Percentiles rank a stretch among this genome's conserved stretches.
These are phyloP conservation scores for Malus asiatica DNA, from an alignment of 306 rosid genomes.

Conservation along the genomic window DNA sequence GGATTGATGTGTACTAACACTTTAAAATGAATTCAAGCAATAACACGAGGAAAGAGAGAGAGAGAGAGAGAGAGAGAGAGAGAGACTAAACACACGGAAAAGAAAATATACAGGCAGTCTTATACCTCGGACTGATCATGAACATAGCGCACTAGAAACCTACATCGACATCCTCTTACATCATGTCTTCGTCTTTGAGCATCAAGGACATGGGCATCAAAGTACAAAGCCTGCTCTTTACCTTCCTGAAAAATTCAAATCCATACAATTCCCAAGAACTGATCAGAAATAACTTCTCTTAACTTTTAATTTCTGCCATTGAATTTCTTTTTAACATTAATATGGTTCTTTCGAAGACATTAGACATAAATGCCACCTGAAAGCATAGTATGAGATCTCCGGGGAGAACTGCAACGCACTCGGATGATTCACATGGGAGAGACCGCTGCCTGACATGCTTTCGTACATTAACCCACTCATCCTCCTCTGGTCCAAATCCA, in stretches of 20 bases:
- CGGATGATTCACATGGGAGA: slow-evolving; percentile 95
- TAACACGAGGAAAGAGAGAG: neutral
- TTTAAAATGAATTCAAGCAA: neutral
- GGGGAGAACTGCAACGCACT: slow-evolving; percentile 94
- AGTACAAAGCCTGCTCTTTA: slow-evolving; percentile 97
- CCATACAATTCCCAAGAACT: slow-evolving; percentile 4
- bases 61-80: neutral
- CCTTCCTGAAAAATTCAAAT: slow-evolving; percentile 61
- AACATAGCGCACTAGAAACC: slow-evolving; percentile 94
- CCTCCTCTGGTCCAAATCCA: slow-evolving; percentile 96
- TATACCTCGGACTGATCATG: slow-evolving; percentile 96
- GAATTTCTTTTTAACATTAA: neutral
- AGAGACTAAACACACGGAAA: neutral
- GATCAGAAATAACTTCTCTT: neutral
- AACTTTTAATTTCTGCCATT: neutral
- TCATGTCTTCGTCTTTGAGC: slow-evolving; percentile 98
- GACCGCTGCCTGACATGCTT: slow-evolving; percentile 88
- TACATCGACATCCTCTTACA: slow-evolving; percentile 99
- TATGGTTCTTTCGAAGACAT: slow-evolving; percentile 6
- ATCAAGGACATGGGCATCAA: slow-evolving; percentile 95
- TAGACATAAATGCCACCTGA: slow-evolving; percentile 51
- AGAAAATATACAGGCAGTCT: neutral
- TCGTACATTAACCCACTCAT: slow-evolving; percentile 87
- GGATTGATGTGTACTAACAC: neutral
- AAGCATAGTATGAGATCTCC: slow-evolving; percentile 96